phyloP scores from a whole-genome alignment of 225 moss, liverwort and hornwort genomes.

The Lunularia cruciata region DNA sequence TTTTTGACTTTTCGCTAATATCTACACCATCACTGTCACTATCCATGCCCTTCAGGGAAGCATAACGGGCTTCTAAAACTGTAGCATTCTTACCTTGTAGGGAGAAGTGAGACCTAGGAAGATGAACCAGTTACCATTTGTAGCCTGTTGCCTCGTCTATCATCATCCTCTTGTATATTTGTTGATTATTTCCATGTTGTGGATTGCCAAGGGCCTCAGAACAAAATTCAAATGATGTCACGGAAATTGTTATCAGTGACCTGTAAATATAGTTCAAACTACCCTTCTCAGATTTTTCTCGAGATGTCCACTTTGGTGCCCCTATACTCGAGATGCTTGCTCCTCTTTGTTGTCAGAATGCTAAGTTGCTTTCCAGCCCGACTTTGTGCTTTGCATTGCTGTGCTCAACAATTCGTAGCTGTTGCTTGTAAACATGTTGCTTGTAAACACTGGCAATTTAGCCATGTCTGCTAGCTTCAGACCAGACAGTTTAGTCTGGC shows the following conservation, averaged over 20 bases:
- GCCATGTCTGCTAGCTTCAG: too few relatives aligned
- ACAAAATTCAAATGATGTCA: neutral
- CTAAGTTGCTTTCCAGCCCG: too few relatives aligned
- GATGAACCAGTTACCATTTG: neutral
- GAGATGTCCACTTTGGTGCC: too few relatives aligned
- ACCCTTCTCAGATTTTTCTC: too few relatives aligned
- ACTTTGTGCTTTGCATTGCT: too few relatives aligned
- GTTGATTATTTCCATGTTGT: constrained; percentile 15
- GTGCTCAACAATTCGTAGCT: too few relatives aligned
- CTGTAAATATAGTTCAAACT: neutral
- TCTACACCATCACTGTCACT: neutral
- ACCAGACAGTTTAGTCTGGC: too few relatives aligned
- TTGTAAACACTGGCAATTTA: too few relatives aligned
- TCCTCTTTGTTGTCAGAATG: too few relatives aligned
- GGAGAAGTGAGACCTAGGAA: neutral
- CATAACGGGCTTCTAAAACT: neutral
- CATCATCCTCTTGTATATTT: constrained; percentile 29
- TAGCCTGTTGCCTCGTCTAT: neutral
- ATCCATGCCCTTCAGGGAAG: neutral
- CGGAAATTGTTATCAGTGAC: neutral
- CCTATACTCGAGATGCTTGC: too few relatives aligned
- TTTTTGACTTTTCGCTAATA: neutral
- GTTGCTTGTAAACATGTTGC: too few relatives aligned
- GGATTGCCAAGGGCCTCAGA: constrained; percentile 5
- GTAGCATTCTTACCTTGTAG: constrained; percentile 7